These are phyloP conservation scores for Diutina neorugosa DNA, from an alignment of 1,139 yeast species.

Conservation along the genomic window DNA sequence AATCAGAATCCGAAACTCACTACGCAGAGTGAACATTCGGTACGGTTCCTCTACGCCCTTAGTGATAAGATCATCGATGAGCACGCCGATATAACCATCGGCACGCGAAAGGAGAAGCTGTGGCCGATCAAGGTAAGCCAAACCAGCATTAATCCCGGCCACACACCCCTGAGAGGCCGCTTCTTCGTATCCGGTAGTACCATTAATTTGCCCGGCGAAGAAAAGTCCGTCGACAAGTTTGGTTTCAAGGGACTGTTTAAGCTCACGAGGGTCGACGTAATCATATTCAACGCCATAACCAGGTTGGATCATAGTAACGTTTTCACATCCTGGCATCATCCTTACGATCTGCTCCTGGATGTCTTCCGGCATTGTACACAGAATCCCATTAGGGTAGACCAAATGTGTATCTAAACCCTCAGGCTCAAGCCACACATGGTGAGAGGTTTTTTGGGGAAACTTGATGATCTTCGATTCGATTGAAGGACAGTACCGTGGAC, in stretches of 20 bases:
- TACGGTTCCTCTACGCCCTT: constrained; percentile 97
- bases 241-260: constrained; percentile 69
- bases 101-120: constrained; percentile 54
- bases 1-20: constrained; percentile 82
- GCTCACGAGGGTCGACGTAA: constrained; percentile 86
- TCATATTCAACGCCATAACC: constrained; percentile 99
- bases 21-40: constrained; percentile 93
- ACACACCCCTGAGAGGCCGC: constrained; percentile 95
- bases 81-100: constrained; percentile 85
- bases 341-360: constrained; percentile 66
- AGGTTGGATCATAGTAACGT: constrained; percentile 79
- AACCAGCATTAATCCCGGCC: constrained; percentile 92
- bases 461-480: constrained; percentile 80
- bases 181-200: constrained; percentile 98
- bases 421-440: constrained; percentile 91
- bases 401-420: constrained; percentile 82
- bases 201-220: constrained; percentile 96
- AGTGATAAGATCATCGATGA: constrained; percentile 87
- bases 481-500: constrained; percentile 97
- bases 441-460: constrained; percentile 65
- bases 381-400: constrained; percentile 92
- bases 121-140: constrained; percentile 25
- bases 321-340: constrained; percentile 81
- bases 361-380: constrained; percentile 94
- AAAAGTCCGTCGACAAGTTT: constrained; percentile 67